These are phyloP conservation scores for Glebionis coronaria DNA, from an alignment of 129 eudicot species.

Conservation along the genomic window DNA sequence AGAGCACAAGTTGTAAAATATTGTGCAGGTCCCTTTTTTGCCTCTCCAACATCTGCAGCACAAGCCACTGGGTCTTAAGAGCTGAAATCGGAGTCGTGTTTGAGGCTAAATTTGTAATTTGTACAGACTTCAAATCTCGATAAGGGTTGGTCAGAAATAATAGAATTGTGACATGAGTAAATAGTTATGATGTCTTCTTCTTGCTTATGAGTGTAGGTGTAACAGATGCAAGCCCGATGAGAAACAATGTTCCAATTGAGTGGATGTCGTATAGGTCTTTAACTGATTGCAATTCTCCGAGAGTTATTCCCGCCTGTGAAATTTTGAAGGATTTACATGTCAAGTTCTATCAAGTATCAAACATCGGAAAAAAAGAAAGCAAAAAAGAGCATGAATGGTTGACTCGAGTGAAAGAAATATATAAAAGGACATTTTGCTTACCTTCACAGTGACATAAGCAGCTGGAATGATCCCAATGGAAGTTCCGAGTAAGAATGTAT, in stretches of 20 bases:
- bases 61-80: background rate
- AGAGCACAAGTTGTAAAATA: constrained; percentile 14
- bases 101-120: constrained; percentile 23
- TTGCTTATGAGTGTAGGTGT: constrained; percentile 62
- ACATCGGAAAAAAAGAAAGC: background rate
- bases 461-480: constrained; percentile 64
- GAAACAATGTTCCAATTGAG: constrained; percentile 75
- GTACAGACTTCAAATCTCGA: constrained; percentile 17
- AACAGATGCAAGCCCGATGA: constrained; percentile 64
- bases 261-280: constrained; percentile 86
- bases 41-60: constrained; percentile 16
- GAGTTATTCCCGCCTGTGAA: constrained; percentile 90
- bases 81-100: constrained; percentile 10
- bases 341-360: background rate
- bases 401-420: background rate
- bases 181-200: constrained; percentile 29
- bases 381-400: background rate
- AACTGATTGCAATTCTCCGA: constrained; percentile 77
- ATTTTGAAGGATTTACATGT: background rate
- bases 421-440: background rate
- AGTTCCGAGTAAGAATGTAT: constrained; percentile 60
- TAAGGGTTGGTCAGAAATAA: constrained; percentile 13
- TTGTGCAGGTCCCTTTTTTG: constrained; percentile 5
- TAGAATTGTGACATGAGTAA: constrained; percentile 9
- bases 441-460: constrained; percentile 80